Percentiles rank a stretch among this genome's conserved stretches.
phyloP scores from a whole-genome alignment of 2,329 filamentous ascomycete species.

The Stromatinia cepivora region DNA sequence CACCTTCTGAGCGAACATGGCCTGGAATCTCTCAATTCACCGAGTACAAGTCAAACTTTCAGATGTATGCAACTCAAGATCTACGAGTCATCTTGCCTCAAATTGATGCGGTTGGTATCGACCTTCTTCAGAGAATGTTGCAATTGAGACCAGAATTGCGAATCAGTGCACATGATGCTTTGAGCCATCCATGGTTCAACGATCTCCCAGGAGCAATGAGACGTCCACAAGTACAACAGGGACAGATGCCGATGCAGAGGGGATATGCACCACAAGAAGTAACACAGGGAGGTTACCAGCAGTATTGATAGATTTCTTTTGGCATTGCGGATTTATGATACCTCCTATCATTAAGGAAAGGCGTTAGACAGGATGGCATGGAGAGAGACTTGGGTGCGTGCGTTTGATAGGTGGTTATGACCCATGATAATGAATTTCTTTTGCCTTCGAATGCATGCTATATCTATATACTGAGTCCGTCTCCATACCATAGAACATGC shows the following conservation, averaged over 20 bases:
- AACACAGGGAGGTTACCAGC: constrained; percentile 18
- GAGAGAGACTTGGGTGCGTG: constrained; percentile 19
- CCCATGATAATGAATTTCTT: constrained; percentile 23
- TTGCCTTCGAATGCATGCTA: constrained; percentile 7
- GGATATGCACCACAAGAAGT: constrained; percentile 15
- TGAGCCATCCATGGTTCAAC: constrained; percentile 90
- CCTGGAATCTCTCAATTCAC: constrained; percentile 91
- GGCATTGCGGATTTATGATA: constrained; percentile 20
- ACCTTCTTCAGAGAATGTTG: constrained; percentile 85
- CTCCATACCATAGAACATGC: neutral
- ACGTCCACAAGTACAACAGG: constrained; percentile 32
- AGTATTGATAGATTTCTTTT: constrained; percentile 22
- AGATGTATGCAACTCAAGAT: constrained; percentile 91
- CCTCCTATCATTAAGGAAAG: constrained; percentile 16
- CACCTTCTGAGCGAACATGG: constrained; percentile 92
- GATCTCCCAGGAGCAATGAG: constrained; percentile 52
- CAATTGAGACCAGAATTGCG: constrained; percentile 90
- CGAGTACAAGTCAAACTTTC: constrained; percentile 96
- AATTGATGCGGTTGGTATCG: constrained; percentile 83
- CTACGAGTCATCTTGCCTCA: constrained; percentile 83
- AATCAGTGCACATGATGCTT: constrained; percentile 81
- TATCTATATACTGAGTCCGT: neutral
- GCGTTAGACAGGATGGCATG: constrained; percentile 15
- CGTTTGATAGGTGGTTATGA: constrained; percentile 16
- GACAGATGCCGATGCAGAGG: constrained; percentile 24